These are phyloP conservation scores for Geotrichum reessii DNA, from an alignment of 1,139 yeast species.

Conservation along the genomic window DNA sequence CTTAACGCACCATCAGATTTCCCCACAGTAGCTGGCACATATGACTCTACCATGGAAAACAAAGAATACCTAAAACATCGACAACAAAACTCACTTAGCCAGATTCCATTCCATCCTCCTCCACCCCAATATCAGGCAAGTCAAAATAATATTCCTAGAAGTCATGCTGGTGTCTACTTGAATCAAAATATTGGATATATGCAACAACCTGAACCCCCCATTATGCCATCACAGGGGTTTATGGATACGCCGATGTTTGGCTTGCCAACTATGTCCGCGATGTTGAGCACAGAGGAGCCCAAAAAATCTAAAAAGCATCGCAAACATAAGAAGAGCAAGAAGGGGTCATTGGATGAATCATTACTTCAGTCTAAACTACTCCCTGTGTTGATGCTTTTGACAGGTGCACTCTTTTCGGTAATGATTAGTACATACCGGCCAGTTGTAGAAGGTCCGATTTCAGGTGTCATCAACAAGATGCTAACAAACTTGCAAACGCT, in stretches of 20 bases:
- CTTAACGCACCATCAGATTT: background rate
- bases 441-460: constrained; percentile 12
- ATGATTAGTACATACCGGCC: constrained; percentile 10
- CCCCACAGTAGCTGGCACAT: too few species aligned
- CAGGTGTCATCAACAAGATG: constrained; percentile 8
- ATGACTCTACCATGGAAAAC: background rate
- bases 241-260: background rate
- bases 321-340: background rate
- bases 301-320: background rate
- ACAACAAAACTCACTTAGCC: background rate
- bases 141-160: background rate
- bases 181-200: background rate
- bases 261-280: background rate
- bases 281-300: background rate
- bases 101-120: background rate
- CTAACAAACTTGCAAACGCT: constrained; percentile 11
- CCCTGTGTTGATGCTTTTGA: constrained; percentile 4
- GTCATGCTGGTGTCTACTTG: background rate
- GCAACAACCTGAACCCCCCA: background rate
- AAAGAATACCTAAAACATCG: background rate
- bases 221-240: background rate
- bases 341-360: background rate
- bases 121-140: background rate
- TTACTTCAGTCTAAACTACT: background rate
- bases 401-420: background rate